Evolutionary conservation across 257 asterid genomes (phyloP).

Genomic region (Paulownia fortunei): DNA sequence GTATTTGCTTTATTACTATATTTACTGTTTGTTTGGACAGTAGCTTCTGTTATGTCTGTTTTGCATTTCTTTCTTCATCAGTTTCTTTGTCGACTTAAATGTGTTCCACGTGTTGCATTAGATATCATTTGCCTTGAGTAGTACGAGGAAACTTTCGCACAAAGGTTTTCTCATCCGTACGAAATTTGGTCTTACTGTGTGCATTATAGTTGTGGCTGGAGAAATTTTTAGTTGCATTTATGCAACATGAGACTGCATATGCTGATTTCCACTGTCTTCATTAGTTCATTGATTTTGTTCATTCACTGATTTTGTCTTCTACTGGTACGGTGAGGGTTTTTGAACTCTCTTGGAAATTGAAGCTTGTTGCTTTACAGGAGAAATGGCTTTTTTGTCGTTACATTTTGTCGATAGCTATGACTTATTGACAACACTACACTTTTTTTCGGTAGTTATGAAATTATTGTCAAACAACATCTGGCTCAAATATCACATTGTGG

Average conservation of each 20-base stretch:
- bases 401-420: neutral
- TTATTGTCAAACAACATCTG: slow-evolving; percentile 3
- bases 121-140: neutral
- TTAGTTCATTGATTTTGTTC: neutral
- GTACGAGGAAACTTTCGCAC: neutral
- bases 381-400: neutral
- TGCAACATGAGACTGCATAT: neutral
- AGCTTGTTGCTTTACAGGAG: neutral
- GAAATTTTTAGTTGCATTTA: neutral
- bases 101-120: slow-evolving; percentile 31
- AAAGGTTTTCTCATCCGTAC: neutral
- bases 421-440: neutral
- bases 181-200: slow-evolving; percentile 10
- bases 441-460: slow-evolving; percentile 18
- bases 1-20: neutral
- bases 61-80: slow-evolving; percentile 24
- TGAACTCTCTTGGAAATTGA: slow-evolving; percentile 1
- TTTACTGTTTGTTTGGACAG: neutral
- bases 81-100: slow-evolving; percentile 1
- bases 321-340: neutral
- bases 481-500: neutral
- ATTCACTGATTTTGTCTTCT: neutral
- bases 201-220: neutral
- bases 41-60: neutral
- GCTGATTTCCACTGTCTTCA: neutral